Evolutionary conservation across 805 yeast species (phyloP), one percentile per base, ranked within the genome.

Genomic region (Yamadazyma paraphyllophila): DNA sequence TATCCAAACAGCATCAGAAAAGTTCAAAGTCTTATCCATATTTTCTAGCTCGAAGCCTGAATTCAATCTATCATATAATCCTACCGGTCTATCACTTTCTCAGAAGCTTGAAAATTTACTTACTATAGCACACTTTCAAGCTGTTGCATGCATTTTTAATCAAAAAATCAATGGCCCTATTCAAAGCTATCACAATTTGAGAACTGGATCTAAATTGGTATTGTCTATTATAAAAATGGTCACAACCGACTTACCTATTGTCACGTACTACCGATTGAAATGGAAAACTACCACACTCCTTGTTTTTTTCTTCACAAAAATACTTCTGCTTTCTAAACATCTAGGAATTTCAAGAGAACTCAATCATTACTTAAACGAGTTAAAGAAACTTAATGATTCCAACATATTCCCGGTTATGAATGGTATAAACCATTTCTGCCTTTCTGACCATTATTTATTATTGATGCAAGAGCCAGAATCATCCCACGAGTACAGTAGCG

Each of bases 321-420:
- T 80, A 20, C 62, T 81, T 16, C 59, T 66, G 3, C 54, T 67
- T 0, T 67, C 73, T 43, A 61, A 70, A 12, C 74, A 71, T 31
- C 56, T 80, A 32, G 90, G 91, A 0, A 56, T 82, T 2, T 65
- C 81, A 0, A 79, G 78, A 50, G 89, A 85, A 45, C 73, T 82
- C 39, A 72, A 74, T 2, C 81, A 71, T 56, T 84, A 75, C 60
- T 51, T 73, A 2, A 66, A 66, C 5, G 91, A 85, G 52, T 66
- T 78, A 31, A 60, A 63, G 5, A 67, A 64, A 30, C 56, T 79
- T 10, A 56, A 73, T 13, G 54, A 60, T 3, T 53, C 62, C 1
- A 50, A 53, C 7, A 62, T 58, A 12, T 17, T 31, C 36, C 55
- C 55, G 1, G 16, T 44, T 9, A 34, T 43, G 1, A 51, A 51